phyloP scores from a whole-genome alignment of 2,329 filamentous ascomycete genomes.

The Fusarium citri region DNA sequence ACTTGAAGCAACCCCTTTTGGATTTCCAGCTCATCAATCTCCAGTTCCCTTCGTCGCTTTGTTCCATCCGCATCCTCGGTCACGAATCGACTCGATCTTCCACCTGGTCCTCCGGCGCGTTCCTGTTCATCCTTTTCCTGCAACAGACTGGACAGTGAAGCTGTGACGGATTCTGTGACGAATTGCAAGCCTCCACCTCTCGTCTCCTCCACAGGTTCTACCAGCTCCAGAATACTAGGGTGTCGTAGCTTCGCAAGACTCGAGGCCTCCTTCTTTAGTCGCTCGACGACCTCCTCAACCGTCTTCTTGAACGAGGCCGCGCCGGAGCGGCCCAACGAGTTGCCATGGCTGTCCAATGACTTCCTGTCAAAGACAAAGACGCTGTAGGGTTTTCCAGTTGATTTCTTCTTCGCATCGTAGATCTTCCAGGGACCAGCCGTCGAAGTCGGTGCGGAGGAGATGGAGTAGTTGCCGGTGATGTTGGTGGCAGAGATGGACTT shows the following conservation, averaged over 20 bases:
- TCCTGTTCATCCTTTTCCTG: slow-evolving; percentile 93
- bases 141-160: slow-evolving; percentile 84
- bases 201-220: slow-evolving; percentile 95
- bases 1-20: slow-evolving; percentile 96
- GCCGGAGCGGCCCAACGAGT: slow-evolving; percentile 54
- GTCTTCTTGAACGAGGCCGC: slow-evolving; percentile 80
- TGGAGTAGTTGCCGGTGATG: slow-evolving; percentile 90
- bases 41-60: slow-evolving; percentile 80
- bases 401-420: slow-evolving; percentile 97
- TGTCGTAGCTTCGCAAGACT: slow-evolving; percentile 89
- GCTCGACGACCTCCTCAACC: slow-evolving; percentile 90
- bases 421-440: slow-evolving; percentile 96
- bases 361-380: slow-evolving; percentile 97
- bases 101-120: slow-evolving; percentile 72
- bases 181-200: slow-evolving; percentile 93
- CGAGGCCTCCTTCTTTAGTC: slow-evolving; percentile 90
- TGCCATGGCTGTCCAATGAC: slow-evolving; percentile 72
- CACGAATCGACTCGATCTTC: slow-evolving; percentile 81
- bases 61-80: slow-evolving; percentile 82
- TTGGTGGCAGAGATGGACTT: slow-evolving; percentile 93
- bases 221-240: slow-evolving; percentile 90
- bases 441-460: slow-evolving; percentile 80
- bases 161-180: slow-evolving; percentile 90
- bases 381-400: slow-evolving; percentile 86
- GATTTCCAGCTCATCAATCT: slow-evolving; percentile 97